Percentiles rank a stretch among this genome's conserved stretches.
Conservation (phyloP, 306 rosid species). For the Gynostemma pentaphyllum region DNA sequence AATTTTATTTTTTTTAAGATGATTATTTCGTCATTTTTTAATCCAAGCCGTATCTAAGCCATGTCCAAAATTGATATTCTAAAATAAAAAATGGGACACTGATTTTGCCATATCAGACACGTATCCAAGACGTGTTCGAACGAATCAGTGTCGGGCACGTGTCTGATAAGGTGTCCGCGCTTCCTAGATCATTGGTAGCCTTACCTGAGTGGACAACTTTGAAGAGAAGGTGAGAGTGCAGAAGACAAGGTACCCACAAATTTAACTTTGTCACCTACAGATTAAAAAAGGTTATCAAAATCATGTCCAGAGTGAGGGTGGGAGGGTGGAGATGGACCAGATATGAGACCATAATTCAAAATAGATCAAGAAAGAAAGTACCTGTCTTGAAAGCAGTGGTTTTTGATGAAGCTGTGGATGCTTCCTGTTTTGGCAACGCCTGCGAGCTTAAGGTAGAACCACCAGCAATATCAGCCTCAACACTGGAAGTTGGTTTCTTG, state of each 20-base stretch:
- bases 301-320: not conserved
- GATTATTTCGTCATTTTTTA: no score
- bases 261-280: slow-evolving; percentile 85
- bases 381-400: slow-evolving; percentile 58
- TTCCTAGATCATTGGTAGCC: no score
- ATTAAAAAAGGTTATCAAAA: slow-evolving; percentile 8
- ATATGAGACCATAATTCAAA: not conserved
- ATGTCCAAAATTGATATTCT: no score
- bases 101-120: no score
- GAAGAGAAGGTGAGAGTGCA: slow-evolving; percentile 27
- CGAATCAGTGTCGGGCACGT: no score
- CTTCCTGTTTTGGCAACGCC: slow-evolving; percentile 71
- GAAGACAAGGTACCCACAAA: slow-evolving; percentile 57
- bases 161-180: no score
- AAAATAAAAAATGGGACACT: no score
- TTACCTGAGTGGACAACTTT: slow-evolving; percentile 57
- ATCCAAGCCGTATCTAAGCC: no score
- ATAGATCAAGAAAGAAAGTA: slow-evolving; percentile 14
- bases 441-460: slow-evolving; percentile 69
- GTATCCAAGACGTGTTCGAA: no score
- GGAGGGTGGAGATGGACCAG: not conserved
- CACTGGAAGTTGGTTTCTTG: slow-evolving; percentile 82
- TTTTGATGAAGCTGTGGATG: slow-evolving; percentile 74
- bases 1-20: no score
- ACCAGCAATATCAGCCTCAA: slow-evolving; percentile 79